Percentiles rank a stretch among this genome's conserved stretches.
Conservation (phyloP, 352 stramenopile species). For the Phytophthora brassicae region DNA sequence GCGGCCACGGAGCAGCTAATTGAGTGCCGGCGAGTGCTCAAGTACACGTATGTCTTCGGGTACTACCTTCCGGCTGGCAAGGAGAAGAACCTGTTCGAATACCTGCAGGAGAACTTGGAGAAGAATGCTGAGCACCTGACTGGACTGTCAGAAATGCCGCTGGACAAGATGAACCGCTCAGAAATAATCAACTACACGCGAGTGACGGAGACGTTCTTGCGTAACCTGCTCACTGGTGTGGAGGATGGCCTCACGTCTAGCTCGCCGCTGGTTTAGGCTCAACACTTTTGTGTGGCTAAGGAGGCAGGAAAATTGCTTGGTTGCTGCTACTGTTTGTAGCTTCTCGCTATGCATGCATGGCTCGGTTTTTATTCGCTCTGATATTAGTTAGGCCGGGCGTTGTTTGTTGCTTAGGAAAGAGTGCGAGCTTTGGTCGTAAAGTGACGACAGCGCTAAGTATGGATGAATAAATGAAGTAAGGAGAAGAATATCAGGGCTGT, state of each 20-base stretch:
- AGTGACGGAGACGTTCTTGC: slow-evolving; percentile 92
- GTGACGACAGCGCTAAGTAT: slow-evolving; percentile 18
- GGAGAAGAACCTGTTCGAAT: slow-evolving; percentile 95
- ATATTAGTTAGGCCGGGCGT: slow-evolving; percentile 28
- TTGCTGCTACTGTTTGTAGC: slow-evolving; percentile 12
- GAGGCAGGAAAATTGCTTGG: slow-evolving; percentile 6
- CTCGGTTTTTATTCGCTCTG: slow-evolving; percentile 34
- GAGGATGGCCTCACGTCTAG: slow-evolving; percentile 85
- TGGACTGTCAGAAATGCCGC: slow-evolving; percentile 88
- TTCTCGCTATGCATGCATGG: slow-evolving; percentile 26
- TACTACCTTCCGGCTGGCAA: slow-evolving; percentile 92
- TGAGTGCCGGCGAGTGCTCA: slow-evolving; percentile 97
- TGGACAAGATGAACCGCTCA: slow-evolving; percentile 92
- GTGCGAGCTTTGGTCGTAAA: slow-evolving; percentile 1
- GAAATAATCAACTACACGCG: slow-evolving; percentile 95
- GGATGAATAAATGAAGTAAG: slow-evolving; percentile 29
- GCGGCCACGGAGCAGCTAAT: slow-evolving; percentile 96
- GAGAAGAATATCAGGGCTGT: slow-evolving; percentile 1
- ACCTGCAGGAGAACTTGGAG: slow-evolving; percentile 93
- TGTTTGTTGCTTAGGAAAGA: slow-evolving; percentile 22
- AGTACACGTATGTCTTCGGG: slow-evolving; percentile 97
- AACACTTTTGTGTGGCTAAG: slow-evolving; percentile 7
- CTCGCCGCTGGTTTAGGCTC: slow-evolving; percentile 32
- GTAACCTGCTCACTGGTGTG: slow-evolving; percentile 89
- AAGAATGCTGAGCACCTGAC: slow-evolving; percentile 93